Base-by-base conservation (phyloP, 331 rosid species). In the Malus hybrid region DNA sequence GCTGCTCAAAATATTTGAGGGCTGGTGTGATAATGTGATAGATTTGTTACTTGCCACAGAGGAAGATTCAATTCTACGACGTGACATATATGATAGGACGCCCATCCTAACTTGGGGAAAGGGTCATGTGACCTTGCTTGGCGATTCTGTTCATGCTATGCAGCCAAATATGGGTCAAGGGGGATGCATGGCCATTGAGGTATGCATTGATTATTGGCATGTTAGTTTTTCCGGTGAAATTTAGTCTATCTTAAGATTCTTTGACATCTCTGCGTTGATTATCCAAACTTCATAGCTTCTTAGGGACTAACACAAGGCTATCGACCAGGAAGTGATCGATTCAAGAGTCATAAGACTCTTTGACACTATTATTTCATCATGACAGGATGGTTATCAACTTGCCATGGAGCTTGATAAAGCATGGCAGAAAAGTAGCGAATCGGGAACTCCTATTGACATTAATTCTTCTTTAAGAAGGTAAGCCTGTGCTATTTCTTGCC, bases 141-240 rank as follows among this genome's bases (percentile, higher is more conserved):
- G 97, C 39, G 97, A 95, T 81, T 95, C 97, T n/a, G 87, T 95
- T 62, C 99, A 95, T 87, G 99, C 99, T 73, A 92, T 95, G 99
- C 99, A 95, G 68, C 99, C 99, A 80, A 95, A 95, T 83, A 71
- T 92, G 93, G 97, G 97, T 50, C 99, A 92, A 84, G 97, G 97
- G 22, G 99, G 99, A 69, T 90, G 99, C 87, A 92, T 95, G 99
- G 99, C 99, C 70, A 95, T 95, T 78, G 99, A 94, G 96, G 97
- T 88, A 79, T 69, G 46, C 19, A 10, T 63, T 53, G 26, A 73
- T 9, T 39, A 39, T 39, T 39, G 44, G 44, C 44, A 24, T 10
- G 3, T 28, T 53, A 10, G n/a, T 11, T 30, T 18, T 70, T 53
- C 15, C 5, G 0, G 8, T 13, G 18, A n/a, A 71, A 29, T 71